These are phyloP conservation scores for Pichia nanzhaoensis DNA, from an alignment of 805 yeast genomes.

Conservation along the genomic window DNA sequence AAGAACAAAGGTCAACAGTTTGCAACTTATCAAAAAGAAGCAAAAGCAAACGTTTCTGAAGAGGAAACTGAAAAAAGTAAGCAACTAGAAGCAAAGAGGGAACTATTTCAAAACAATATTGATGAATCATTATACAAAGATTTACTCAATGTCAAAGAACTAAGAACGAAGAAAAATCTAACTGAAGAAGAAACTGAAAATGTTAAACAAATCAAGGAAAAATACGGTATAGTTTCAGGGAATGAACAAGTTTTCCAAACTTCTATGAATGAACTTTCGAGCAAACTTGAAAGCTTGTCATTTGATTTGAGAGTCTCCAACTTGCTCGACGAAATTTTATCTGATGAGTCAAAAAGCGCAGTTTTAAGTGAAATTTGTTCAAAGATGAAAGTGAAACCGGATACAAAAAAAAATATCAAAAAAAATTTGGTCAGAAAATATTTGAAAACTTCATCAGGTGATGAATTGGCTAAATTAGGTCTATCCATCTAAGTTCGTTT, in stretches of 20 bases:
- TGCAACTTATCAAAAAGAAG: conserved; percentile 68
- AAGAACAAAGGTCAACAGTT: conserved; percentile 88
- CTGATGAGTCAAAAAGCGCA: conserved; percentile 28
- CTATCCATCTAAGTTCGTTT: conserved; percentile 15
- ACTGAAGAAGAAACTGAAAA: conserved; percentile 30
- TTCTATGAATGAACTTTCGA: conserved; percentile 20
- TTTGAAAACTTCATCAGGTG: conserved; percentile 23
- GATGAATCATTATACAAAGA: conserved; percentile 27
- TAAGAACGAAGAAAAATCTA: conserved; percentile 16
- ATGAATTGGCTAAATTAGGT: conserved; percentile 24
- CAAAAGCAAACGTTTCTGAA: conserved; percentile 55
- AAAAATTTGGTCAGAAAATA: conserved; percentile 71
- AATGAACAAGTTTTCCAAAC: conserved; percentile 25
- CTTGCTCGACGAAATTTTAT: conserved; percentile 16
- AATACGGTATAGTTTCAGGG: conserved; percentile 22
- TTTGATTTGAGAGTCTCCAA: conserved; percentile 18
- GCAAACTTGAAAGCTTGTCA: conserved; percentile 19
- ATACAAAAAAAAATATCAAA: conserved; percentile 46
- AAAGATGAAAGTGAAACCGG: conserved; percentile 32
- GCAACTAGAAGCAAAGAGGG: conserved; percentile 48
- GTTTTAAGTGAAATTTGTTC: conserved; percentile 32
- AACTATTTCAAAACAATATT: conserved; percentile 19
- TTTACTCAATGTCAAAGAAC: conserved; percentile 18
- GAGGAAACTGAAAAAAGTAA: conserved; percentile 57
- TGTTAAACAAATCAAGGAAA: conserved; percentile 31